Evolutionary conservation across 2,329 filamentous ascomycete genomes (phyloP), one percentile per base, ranked within the genome.

Genomic region (Ceratocystis cubensis): DNA sequence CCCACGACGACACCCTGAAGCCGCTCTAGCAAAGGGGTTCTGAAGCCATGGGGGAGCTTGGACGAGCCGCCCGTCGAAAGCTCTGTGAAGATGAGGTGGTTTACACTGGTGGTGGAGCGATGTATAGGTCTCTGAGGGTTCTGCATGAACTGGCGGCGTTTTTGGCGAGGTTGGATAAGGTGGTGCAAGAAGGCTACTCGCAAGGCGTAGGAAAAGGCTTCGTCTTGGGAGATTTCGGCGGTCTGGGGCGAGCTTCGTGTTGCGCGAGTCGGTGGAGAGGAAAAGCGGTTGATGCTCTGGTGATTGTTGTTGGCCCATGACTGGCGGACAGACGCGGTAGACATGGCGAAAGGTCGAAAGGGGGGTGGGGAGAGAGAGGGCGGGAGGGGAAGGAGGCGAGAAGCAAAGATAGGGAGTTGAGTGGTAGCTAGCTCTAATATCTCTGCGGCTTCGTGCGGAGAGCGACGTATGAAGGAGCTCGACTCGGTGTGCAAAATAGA

Each of bases 131-230:
- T 59, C 7, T 46, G 63, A 63, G 87, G 78, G 70, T 82, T 73
- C 77, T 85, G 77, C 53, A 94, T 85, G 82, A 91, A 95, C 78
- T 96, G 91, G 73, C 93, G 89, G 73, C 91, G 85, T 77, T 93
- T 94, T 72, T 89, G 84, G 73, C 91, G 89, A 69, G 94, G 93
- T 75, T 96, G 91, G 64, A 99, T 83, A 57, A 97, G 86, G 76
- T 99, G 95, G 76, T 93, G 83, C 67, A 99, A 88, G 76, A 91
- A 96, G 71, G 93, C 93, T 71, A 89, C 87, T 69, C 94, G 88
- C 65, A 99, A 84, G 72, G 92, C 91, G 77, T 91, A 96, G 70
- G 86, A 88, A 78, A 95, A 96, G 73, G 91, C 92, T 76, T 96
- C 91, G 72, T 95, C 88, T 74, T 84, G 80, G 71, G 80, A 81